phyloP scores from a whole-genome alignment of 257 asterid species.

The Misopates orontium region DNA sequence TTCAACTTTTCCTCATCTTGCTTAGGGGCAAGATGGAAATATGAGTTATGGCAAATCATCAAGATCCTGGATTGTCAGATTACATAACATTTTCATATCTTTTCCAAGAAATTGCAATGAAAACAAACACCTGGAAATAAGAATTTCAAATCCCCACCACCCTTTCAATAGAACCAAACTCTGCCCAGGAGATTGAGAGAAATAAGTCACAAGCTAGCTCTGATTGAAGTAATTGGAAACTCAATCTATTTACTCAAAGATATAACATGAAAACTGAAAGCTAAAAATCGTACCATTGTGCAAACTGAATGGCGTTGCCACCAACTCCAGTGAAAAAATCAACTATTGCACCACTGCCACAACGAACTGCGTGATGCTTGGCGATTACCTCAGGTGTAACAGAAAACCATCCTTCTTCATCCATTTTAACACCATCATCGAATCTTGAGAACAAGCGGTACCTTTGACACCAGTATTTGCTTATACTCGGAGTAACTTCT shows the following conservation, averaged over 20 bases:
- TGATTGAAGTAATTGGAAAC: conserved; percentile 5
- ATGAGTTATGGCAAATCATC: no score
- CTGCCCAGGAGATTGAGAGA: conserved; percentile 7
- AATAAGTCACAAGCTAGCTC: background rate
- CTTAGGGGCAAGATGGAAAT: no score
- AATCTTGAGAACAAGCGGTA: conserved; percentile 73
- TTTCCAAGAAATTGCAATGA: no score
- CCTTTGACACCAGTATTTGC: conserved; percentile 91
- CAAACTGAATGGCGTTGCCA: conserved; percentile 93
- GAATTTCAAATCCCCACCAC: no score
- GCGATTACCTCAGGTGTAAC: conserved; percentile 88
- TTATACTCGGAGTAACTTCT: conserved; percentile 54
- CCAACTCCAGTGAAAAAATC: conserved; percentile 95
- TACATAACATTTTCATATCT: no score
- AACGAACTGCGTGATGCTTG: conserved; percentile 86
- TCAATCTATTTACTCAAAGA: background rate
- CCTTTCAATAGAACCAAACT: no score
- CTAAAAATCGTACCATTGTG: conserved; percentile 51
- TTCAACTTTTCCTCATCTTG: no score
- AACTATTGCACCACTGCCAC: conserved; percentile 64
- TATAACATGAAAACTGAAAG: conserved; percentile 13
- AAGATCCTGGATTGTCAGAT: no score
- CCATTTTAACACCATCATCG: conserved; percentile 84
- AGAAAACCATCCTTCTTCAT: conserved; percentile 97
- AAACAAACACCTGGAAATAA: no score